Percentiles rank a stretch among this genome's conserved stretches.
Conservation (phyloP, 2,329 filamentous ascomycete genomes). For the Ceratocystis colombiana region DNA sequence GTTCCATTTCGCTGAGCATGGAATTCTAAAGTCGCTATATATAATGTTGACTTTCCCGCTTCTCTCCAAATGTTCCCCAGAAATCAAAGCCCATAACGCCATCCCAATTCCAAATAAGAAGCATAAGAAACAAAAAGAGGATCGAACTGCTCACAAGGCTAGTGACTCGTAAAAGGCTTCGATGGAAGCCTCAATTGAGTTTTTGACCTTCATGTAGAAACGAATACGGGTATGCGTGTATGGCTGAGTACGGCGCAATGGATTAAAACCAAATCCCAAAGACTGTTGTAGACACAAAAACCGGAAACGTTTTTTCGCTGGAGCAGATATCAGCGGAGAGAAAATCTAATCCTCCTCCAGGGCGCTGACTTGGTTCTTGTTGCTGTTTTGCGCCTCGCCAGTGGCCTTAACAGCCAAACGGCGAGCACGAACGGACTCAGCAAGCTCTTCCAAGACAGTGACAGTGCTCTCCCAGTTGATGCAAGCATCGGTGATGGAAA, state of each 20-base stretch:
- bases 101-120: slow-evolving; percentile 11
- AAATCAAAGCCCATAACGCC: slow-evolving; percentile 18
- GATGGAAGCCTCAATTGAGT: not conserved
- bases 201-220: not conserved
- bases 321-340: not conserved
- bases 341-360: slow-evolving; percentile 42
- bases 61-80: slow-evolving; percentile 13
- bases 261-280: not conserved
- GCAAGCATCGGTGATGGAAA: slow-evolving; percentile 93
- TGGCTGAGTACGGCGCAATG: not conserved
- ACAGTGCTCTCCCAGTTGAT: slow-evolving; percentile 87
- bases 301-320: not conserved
- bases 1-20: slow-evolving; percentile 5
- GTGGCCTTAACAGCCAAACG: slow-evolving; percentile 42
- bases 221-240: not conserved
- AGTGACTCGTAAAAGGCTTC: not conserved
- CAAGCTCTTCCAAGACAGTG: slow-evolving; percentile 70
- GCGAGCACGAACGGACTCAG: slow-evolving; percentile 68
- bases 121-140: slow-evolving; percentile 13
- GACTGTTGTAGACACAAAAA: not conserved
- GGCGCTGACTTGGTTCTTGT: slow-evolving; percentile 36
- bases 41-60: slow-evolving; percentile 10
- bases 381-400: slow-evolving; percentile 29
- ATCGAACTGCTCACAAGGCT: not conserved
- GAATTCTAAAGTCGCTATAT: slow-evolving; percentile 10